Evolutionary conservation across 1,284 basidiomycete species (phyloP).

Genomic region (Marasmius fiardii): DNA sequence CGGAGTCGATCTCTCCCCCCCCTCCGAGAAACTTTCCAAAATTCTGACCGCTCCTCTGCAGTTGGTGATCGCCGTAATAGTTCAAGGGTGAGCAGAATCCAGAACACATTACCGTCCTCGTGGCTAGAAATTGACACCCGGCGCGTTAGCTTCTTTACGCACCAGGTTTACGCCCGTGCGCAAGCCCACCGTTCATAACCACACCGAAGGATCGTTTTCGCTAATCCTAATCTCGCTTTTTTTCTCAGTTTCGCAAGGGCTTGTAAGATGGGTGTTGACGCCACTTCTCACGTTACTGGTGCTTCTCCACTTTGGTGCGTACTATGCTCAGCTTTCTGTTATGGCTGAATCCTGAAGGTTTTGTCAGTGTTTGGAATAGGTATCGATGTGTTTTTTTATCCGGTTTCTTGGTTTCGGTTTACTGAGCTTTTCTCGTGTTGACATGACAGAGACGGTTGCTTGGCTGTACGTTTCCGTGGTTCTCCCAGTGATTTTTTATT

Average conservation of each 20-base stretch:
- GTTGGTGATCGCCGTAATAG: constrained; percentile 31
- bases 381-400: constrained; percentile 16
- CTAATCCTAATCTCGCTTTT: too few relatives aligned
- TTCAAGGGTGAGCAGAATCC: constrained; percentile 28
- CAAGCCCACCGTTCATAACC: neutral
- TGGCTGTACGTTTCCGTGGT: constrained; percentile 22
- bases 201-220: neutral
- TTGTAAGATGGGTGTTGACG: constrained; percentile 27
- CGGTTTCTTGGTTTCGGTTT: neutral
- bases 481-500: too few relatives aligned
- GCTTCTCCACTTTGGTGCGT: constrained; percentile 30
- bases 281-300: constrained; percentile 28
- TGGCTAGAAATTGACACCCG: neutral
- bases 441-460: constrained; percentile 28
- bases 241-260: constrained; percentile 24
- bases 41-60: constrained; percentile 6
- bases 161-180: constrained; percentile 32
- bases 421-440: neutral
- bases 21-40: neutral
- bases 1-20: too few relatives aligned
- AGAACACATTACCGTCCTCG: neutral
- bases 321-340: neutral
- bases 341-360: neutral
- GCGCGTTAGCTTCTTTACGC: constrained; percentile 30
- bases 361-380: constrained; percentile 11